Percentiles rank a stretch among this genome's conserved stretches.
These are phyloP conservation scores for Salix koriyanagi DNA, from an alignment of 345 rosid species.

Conservation along the genomic window DNA sequence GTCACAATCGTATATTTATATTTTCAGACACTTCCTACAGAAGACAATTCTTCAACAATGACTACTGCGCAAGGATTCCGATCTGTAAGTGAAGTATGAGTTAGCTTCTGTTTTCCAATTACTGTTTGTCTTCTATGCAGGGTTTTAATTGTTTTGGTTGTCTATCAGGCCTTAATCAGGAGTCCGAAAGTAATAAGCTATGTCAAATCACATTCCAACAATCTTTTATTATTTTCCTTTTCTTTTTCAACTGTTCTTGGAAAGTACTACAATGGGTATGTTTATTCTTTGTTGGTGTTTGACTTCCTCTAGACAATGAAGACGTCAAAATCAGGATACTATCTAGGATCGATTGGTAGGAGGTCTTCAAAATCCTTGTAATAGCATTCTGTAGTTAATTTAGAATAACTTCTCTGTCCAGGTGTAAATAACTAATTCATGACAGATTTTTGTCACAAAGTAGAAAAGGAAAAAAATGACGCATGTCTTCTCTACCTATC, in stretches of 20 bases:
- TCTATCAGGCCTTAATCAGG: not conserved
- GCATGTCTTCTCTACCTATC: too few relatives aligned
- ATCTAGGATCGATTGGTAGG: not conserved
- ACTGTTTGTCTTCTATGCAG: not conserved
- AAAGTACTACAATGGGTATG: not conserved
- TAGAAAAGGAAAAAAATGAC: too few relatives aligned
- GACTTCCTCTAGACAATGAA: not conserved
- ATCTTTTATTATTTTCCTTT: not conserved
- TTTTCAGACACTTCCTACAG: conserved; percentile 48
- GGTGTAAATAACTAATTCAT: too few relatives aligned
- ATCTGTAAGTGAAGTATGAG: conserved; percentile 51
- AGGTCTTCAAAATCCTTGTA: not conserved
- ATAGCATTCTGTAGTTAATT: not conserved
- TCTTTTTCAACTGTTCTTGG: not conserved
- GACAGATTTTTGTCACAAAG: too few relatives aligned
- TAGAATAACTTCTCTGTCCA: too few relatives aligned
- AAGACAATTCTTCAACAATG: conserved; percentile 51
- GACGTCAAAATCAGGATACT: not conserved
- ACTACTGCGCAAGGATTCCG: conserved; percentile 59
- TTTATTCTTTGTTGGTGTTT: not conserved
- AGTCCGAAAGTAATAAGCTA: too few relatives aligned
- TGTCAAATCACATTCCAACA: too few relatives aligned
- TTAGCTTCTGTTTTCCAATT: not conserved
- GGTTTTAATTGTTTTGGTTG: not conserved
- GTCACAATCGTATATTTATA: not conserved